Evolutionary conservation across 768 basidiomycete genomes (phyloP).

Genomic region (Pleurotus salmoneostramineus): DNA sequence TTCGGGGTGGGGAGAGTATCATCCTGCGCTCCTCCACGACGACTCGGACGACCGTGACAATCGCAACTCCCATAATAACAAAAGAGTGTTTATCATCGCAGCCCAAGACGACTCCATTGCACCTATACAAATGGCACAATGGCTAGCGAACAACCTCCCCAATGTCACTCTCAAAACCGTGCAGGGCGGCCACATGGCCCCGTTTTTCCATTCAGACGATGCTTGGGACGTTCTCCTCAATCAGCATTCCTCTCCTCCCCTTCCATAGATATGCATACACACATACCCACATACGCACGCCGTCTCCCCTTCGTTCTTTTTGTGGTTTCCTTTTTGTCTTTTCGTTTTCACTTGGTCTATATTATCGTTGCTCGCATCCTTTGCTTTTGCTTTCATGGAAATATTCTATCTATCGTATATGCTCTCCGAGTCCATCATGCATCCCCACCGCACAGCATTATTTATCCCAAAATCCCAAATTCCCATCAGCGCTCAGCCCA

Average conservation of each 20-base stretch:
- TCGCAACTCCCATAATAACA: slow-evolving; percentile 36
- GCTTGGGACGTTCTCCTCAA: slow-evolving; percentile 38
- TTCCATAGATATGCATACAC: not conserved
- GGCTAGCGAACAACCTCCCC: slow-evolving; percentile 43
- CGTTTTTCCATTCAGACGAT: slow-evolving; percentile 40
- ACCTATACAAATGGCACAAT: slow-evolving; percentile 41
- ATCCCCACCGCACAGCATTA: no score
- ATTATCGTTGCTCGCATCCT: no score
- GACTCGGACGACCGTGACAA: no score
- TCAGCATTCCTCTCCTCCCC: not conserved
- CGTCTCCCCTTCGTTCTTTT: not conserved
- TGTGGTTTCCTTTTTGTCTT: no score
- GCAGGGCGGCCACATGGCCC: slow-evolving; percentile 46
- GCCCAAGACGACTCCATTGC: slow-evolving; percentile 37
- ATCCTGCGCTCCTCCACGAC: slow-evolving; percentile 37
- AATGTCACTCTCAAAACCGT: slow-evolving; percentile 36
- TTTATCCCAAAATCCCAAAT: no score
- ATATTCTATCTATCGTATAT: no score
- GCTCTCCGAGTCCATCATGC: no score
- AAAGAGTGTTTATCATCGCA: slow-evolving; percentile 42
- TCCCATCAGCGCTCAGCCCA: no score
- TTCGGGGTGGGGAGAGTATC: slow-evolving; percentile 47
- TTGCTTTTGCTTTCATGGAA: no score
- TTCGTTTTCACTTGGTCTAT: no score
- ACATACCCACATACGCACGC: not conserved